Percentiles rank a stretch among this genome's conserved stretches.
phyloP scores from a whole-genome alignment of 768 basidiomycete genomes.

The Pulveroboletus sp. region DNA sequence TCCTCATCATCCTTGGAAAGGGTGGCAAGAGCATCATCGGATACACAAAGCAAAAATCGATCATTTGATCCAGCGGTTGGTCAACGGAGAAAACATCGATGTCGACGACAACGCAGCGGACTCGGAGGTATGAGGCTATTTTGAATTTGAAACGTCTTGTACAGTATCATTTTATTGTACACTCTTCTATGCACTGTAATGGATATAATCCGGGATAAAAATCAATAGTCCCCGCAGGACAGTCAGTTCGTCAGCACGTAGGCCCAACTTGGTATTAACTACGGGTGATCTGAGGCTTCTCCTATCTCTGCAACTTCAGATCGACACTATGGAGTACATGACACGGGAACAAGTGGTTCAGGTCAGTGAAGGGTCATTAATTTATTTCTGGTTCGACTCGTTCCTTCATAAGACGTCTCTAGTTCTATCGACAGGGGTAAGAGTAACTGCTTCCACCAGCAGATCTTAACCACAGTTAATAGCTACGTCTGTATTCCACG shows the following conservation, averaged over 20 bases:
- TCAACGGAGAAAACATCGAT: slow-evolving; percentile 52
- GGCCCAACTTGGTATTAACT: too few relatives aligned
- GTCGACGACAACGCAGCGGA: slow-evolving; percentile 24
- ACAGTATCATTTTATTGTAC: slow-evolving; percentile 14
- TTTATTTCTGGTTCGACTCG: background rate
- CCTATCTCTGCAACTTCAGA: background rate
- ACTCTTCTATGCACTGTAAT: slow-evolving; percentile 1
- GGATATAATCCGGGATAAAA: background rate
- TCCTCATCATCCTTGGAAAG: slow-evolving; percentile 90
- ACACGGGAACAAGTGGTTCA: slow-evolving; percentile 54
- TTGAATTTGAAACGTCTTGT: slow-evolving; percentile 2
- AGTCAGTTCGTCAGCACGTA: too few relatives aligned
- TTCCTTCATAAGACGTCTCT: background rate
- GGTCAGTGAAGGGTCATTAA: slow-evolving; percentile 31
- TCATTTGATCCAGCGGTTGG: slow-evolving; percentile 61
- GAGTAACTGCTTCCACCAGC: slow-evolving; percentile 12
- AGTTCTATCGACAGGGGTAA: slow-evolving; percentile 62
- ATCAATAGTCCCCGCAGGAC: too few relatives aligned
- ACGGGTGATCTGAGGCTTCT: background rate
- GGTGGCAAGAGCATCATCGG: slow-evolving; percentile 89
- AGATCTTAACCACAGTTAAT: background rate
- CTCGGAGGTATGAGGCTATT: slow-evolving; percentile 21
- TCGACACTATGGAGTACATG: slow-evolving; percentile 38
- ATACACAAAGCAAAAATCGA: slow-evolving; percentile 87
- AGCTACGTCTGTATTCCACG: slow-evolving; percentile 77